A percentile compares a stretch with the other conserved stretches of the same genome.
These are phyloP conservation scores for Nitzschia sp. DNA, from an alignment of 108 stramenopile genomes.

Conservation along the genomic window DNA sequence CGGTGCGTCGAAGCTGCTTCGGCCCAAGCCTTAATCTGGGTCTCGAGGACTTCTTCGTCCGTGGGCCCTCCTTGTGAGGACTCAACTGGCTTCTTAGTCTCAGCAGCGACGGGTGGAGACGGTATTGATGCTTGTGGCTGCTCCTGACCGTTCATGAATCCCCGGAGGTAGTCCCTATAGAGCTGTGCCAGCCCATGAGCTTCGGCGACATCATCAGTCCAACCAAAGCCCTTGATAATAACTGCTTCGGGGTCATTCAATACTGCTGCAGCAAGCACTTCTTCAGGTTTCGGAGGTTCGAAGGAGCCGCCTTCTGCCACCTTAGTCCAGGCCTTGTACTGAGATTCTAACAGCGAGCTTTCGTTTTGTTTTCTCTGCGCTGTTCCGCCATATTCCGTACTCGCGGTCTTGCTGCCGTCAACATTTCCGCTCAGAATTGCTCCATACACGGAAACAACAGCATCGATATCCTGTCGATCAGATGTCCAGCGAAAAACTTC, in stretches of 20 bases:
- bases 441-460: conserved; percentile 39
- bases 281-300: conserved; percentile 52
- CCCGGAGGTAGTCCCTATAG: conserved; percentile 16
- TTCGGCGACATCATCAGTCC: conserved; percentile 46
- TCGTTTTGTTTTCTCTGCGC: conserved; percentile 7
- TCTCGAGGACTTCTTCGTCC: conserved; percentile 26
- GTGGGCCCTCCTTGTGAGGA: conserved; percentile 7
- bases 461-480: conserved; percentile 43
- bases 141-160: conserved; percentile 6
- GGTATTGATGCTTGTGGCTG: not conserved
- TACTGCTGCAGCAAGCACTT: conserved; percentile 58
- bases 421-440: conserved; percentile 14
- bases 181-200: conserved; percentile 23
- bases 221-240: conserved; percentile 57
- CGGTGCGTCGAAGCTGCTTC: conserved; percentile 19
- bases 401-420: not conserved
- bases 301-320: conserved; percentile 55
- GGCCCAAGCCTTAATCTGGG: conserved; percentile 34
- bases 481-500: conserved; percentile 63
- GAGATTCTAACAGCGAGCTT: conserved; percentile 58
- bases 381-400: not conserved
- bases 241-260: conserved; percentile 45
- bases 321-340: conserved; percentile 65
- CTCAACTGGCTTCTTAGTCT: not conserved
- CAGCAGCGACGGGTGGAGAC: not conserved